These are phyloP conservation scores for Solanum pimpinellifolium DNA, from an alignment of 257 asterid genomes.

Conservation along the genomic window DNA sequence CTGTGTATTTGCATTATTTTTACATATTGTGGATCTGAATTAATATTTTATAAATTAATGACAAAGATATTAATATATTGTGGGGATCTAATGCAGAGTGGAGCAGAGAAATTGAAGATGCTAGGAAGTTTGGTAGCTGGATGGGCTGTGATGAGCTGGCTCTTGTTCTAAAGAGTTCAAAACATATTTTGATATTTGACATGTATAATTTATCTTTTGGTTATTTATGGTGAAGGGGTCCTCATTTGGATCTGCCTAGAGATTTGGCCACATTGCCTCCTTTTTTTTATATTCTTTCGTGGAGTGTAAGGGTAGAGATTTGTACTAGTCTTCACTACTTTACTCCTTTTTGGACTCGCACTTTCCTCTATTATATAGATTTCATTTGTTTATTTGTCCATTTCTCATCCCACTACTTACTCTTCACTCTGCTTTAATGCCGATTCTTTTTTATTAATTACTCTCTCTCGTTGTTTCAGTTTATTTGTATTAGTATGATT, in stretches of 20 bases:
- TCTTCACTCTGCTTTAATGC: background rate
- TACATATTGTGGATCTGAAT: background rate
- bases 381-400: background rate
- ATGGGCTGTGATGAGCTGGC: slow-evolving; percentile 43
- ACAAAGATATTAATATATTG: background rate
- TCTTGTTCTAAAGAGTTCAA: slow-evolving; percentile 16
- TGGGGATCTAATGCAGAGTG: slow-evolving; percentile 49
- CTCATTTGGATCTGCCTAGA: background rate
- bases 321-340: background rate
- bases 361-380: background rate
- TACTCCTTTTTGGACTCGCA: background rate
- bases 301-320: background rate
- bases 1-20: background rate
- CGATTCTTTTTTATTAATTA: background rate
- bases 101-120: slow-evolving; percentile 58
- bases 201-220: slow-evolving; percentile 8
- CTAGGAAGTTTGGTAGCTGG: slow-evolving; percentile 43
- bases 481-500: background rate
- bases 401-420: background rate
- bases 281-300: slow-evolving; percentile 17
- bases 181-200: slow-evolving; percentile 2
- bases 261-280: slow-evolving; percentile 20
- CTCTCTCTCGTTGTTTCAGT: fast-evolving
- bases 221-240: slow-evolving; percentile 5
- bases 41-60: background rate